phyloP scores from a whole-genome alignment of 2,329 filamentous ascomycete species.

The Talaromyces sp. region DNA sequence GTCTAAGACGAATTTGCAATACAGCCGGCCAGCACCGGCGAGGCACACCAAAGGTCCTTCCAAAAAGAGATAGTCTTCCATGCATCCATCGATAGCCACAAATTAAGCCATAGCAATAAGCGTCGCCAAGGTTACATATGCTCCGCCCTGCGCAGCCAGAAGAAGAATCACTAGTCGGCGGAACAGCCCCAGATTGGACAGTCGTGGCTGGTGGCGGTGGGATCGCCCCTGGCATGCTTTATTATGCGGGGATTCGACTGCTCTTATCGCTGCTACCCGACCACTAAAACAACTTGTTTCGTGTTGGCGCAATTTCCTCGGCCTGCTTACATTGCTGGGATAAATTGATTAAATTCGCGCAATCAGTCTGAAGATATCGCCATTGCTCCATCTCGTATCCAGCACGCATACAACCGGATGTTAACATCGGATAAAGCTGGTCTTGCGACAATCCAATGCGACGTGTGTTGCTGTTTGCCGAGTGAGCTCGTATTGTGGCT shows the following conservation, averaged over 20 bases:
- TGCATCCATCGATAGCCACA: not conserved
- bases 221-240: slow-evolving; percentile 3
- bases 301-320: not conserved
- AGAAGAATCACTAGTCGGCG: not conserved
- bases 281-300: not conserved
- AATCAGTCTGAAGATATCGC: slow-evolving; percentile 4
- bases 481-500: not conserved
- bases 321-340: not conserved
- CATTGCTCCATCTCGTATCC: slow-evolving; percentile 2
- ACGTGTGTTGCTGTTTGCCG: not conserved
- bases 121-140: not conserved
- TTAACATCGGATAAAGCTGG: no score
- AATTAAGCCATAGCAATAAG: not conserved
- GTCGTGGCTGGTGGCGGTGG: not conserved
- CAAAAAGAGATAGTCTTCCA: not conserved
- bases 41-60: not conserved
- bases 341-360: not conserved
- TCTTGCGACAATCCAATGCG: not conserved
- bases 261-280: not conserved
- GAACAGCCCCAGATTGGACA: not conserved
- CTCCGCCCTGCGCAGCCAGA: not conserved
- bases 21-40: not conserved
- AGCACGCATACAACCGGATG: not conserved
- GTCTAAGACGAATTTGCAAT: not conserved
- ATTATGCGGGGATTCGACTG: not conserved